phyloP scores from a whole-genome alignment of 441 rosid species.

The Iberis amara region DNA sequence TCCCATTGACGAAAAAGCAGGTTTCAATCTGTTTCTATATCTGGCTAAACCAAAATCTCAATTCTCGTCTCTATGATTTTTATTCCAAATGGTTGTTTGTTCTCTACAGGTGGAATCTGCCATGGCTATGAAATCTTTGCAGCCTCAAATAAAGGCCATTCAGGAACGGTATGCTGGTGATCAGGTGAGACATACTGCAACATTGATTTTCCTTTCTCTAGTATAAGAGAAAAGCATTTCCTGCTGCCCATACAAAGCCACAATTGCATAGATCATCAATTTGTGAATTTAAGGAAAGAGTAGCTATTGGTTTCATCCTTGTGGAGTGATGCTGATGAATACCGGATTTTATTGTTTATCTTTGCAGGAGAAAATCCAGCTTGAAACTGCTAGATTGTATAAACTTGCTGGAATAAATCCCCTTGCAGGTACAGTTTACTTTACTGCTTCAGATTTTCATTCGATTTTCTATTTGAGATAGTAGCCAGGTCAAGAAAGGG shows the following conservation, averaged over 20 bases:
- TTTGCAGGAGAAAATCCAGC: slow-evolving; percentile 83
- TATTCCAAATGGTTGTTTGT: slow-evolving; percentile 9
- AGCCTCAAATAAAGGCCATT: slow-evolving; percentile 86
- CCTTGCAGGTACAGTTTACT: slow-evolving; percentile 55
- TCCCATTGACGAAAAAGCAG: slow-evolving; percentile 92
- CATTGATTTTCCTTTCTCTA: not conserved
- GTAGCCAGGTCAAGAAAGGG: not conserved
- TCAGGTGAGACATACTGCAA: slow-evolving; percentile 46
- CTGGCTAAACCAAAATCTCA: not conserved
- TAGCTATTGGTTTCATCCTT: slow-evolving; percentile 1
- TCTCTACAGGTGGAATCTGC: slow-evolving; percentile 72
- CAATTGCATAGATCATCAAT: not conserved
- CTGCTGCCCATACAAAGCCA: not conserved
- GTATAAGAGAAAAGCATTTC: not conserved
- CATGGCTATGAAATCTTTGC: slow-evolving; percentile 85
- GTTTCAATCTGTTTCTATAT: slow-evolving; percentile 32
- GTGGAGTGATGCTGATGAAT: slow-evolving; percentile 1
- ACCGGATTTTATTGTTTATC: slow-evolving; percentile 3
- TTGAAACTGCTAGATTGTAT: slow-evolving; percentile 89
- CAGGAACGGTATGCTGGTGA: slow-evolving; percentile 78
- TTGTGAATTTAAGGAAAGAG: not conserved
- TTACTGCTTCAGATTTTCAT: not conserved
- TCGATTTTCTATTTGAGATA: slow-evolving; percentile 4
- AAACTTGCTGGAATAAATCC: slow-evolving; percentile 91
- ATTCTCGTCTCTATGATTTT: not conserved